phyloP scores from a whole-genome alignment of 148 eudicot species.

The Cornus kousa region DNA sequence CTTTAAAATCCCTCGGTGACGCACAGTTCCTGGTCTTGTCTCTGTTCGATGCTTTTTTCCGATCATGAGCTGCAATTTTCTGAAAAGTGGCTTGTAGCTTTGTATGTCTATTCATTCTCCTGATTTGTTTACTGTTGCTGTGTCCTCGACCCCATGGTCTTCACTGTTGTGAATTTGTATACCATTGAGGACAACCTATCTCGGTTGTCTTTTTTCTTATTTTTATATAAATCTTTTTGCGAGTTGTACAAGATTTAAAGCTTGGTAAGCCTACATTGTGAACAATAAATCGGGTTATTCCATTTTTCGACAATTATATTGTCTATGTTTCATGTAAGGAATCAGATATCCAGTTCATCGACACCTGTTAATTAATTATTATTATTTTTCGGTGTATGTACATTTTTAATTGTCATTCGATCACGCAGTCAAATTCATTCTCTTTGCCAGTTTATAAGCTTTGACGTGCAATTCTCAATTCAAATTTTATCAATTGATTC shows the following conservation, averaged over 20 bases:
- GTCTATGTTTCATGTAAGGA: too few relatives aligned
- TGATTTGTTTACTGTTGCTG: constrained; percentile 2
- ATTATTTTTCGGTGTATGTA: too few relatives aligned
- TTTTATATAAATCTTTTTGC: constrained; percentile 1
- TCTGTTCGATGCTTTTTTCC: constrained; percentile 4
- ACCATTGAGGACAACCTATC: constrained; percentile 30
- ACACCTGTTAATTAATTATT: too few relatives aligned
- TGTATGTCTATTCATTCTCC: background rate
- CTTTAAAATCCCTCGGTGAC: background rate
- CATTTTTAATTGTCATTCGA: too few relatives aligned
- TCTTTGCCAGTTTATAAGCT: too few relatives aligned
- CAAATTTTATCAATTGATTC: too few relatives aligned
- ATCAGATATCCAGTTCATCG: too few relatives aligned
- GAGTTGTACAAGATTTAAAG: constrained; percentile 6
- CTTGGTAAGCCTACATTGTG: constrained; percentile 1
- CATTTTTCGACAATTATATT: background rate
- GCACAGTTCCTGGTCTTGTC: background rate
- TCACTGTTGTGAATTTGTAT: constrained; percentile 21
- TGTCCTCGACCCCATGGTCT: background rate
- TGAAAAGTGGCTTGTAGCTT: constrained; percentile 16
- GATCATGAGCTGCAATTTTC: constrained; percentile 15
- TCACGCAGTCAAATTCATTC: too few relatives aligned
- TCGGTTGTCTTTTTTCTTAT: constrained; percentile 26
- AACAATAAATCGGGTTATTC: constrained; percentile 13
- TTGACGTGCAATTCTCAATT: too few relatives aligned